These are phyloP conservation scores for Poa annua DNA, from an alignment of 176 grass and related monocot genomes.

Conservation along the genomic window DNA sequence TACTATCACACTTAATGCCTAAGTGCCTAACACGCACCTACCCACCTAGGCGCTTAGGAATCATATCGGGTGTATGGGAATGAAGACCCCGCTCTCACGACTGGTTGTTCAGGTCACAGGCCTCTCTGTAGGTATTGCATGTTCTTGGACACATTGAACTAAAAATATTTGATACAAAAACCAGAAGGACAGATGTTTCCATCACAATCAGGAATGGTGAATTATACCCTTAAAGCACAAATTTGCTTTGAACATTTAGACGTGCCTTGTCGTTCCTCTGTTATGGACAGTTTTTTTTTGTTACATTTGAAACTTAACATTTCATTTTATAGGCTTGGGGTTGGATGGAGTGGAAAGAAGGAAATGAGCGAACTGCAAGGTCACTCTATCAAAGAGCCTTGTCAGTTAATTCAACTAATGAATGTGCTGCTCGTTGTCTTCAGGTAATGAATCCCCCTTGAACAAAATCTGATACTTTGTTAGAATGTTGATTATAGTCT, in stretches of 20 bases:
- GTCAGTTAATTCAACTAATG: constrained; percentile 83
- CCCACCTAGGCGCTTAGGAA: not conserved
- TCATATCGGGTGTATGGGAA: not conserved
- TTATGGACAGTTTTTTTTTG: not conserved
- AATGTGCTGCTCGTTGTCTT: constrained; percentile 90
- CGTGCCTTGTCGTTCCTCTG: not conserved
- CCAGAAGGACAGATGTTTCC: not conserved
- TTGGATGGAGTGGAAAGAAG: constrained; percentile 99
- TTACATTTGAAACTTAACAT: not conserved
- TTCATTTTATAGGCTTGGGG: constrained; percentile 83
- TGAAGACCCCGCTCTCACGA: not conserved
- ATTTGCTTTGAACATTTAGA: not conserved
- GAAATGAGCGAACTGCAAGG: constrained; percentile 81
- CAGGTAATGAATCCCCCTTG: constrained; percentile 62
- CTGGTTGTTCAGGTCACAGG: not conserved
- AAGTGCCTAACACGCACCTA: not conserved
- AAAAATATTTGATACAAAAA: not conserved
- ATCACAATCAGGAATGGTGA: not conserved
- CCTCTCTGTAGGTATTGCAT: not conserved
- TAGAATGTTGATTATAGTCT: not conserved
- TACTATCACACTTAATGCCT: not conserved
- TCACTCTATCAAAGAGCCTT: constrained; percentile 89
- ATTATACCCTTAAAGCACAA: not conserved
- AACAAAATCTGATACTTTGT: not conserved
- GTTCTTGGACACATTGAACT: not conserved